phyloP scores from a whole-genome alignment of 495 filamentous ascomycete species.

The Penicillium lagena region DNA sequence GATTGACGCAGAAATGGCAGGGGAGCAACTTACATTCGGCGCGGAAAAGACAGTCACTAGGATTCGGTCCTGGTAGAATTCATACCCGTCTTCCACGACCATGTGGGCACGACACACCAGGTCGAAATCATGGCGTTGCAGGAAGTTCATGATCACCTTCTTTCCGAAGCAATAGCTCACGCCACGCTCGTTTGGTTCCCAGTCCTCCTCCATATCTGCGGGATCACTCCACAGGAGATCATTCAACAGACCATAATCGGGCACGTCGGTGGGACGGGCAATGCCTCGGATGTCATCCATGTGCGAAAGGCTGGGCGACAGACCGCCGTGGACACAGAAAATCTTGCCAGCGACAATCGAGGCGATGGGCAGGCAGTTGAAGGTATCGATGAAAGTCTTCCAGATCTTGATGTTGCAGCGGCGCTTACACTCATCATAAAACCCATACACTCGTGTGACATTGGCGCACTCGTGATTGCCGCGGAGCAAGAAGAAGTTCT shows the following conservation, averaged over 20 bases:
- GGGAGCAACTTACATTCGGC: constrained; percentile 69
- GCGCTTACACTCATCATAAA: constrained; percentile 99
- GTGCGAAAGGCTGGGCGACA: constrained; percentile 86
- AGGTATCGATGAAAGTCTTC: constrained; percentile 98
- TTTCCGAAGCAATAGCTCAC: constrained; percentile 99
- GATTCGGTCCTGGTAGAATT: constrained; percentile 95
- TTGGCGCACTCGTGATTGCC: constrained; percentile 99
- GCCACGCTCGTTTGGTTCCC: constrained; percentile 95
- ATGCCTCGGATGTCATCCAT: constrained; percentile 99
- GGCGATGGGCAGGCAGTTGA: constrained; percentile 94
- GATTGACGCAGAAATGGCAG: no score
- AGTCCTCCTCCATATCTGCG: constrained; percentile 95
- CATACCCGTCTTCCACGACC: constrained; percentile 99
- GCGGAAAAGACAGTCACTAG: constrained; percentile 97
- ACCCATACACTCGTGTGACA: constrained; percentile 96
- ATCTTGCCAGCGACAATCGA: constrained; percentile 97
- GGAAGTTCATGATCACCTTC: constrained; percentile 95
- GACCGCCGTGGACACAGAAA: constrained; percentile 95
- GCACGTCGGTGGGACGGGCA: constrained; percentile 91
- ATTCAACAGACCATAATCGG: constrained; percentile 93
- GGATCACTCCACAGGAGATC: constrained; percentile 98
- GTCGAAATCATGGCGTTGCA: constrained; percentile 94
- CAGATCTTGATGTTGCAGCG: constrained; percentile 97
- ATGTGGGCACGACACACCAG: constrained; percentile 96
- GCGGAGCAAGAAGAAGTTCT: constrained; percentile 96